Evolutionary conservation across 805 yeast species (phyloP), one percentile per base, ranked within the genome.

Genomic region (Huiozyma sinensis): DNA sequence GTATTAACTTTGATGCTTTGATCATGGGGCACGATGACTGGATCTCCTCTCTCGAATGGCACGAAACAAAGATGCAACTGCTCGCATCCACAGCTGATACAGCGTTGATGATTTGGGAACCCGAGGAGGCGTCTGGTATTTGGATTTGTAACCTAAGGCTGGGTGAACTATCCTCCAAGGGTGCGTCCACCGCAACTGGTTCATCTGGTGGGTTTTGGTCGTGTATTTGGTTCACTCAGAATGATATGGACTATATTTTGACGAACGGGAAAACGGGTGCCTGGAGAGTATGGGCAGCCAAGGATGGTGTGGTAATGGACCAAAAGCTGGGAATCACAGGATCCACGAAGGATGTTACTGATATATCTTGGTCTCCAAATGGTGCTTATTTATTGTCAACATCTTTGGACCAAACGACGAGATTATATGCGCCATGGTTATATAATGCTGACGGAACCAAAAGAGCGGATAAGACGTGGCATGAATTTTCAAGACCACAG

Each of bases 1-100:
- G 82, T 5, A 72, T 88, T 42, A 77, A 77, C 50, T 87, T 89
- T 57, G 99, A 94, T 56, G 96, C 98, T 0, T 74, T 92, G 47
- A 77, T 92, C 28, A 81, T 92, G 83, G 99, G 98, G 6, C 98
- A 92, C 63, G 99, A 92, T 60, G 99, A 92, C 61, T 92, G 98
- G 98, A 81, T 94, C 28, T 77, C 90, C 2, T 78, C 86, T 7
- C 68, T 92, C 39, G 68, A 72, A 44, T 92, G 98, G 97, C 85
- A 82, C 56, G 61, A 61, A 31, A 59, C 67, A 6, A 71, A 75
- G 43, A 56, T 77, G 32, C 76, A 75, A 49, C 67, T 92, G 31
- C 63, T 92, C 35, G 86, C 96, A 0, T 79, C 95, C 0, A 84
- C 95, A 38, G 90, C 97, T 0, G 98, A 94, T 60, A 83, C 96